Evolutionary conservation across 176 grass and related monocot genomes (phyloP), one percentile per base, ranked within the genome.

Genomic region (Oryza officinalis): DNA sequence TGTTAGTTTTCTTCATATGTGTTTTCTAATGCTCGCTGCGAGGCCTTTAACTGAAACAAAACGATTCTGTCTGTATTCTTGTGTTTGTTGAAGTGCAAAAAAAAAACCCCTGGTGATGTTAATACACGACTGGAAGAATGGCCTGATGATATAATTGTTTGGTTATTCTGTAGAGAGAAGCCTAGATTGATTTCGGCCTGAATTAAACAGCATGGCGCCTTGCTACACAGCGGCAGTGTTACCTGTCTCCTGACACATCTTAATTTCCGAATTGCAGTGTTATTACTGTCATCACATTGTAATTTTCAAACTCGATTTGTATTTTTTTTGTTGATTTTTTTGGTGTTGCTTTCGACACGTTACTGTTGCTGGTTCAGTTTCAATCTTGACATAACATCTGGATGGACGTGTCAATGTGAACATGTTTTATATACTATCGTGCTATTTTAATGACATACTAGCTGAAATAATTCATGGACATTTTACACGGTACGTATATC

Each of bases 201-300:
- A 84, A 84, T 84, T 84, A 84, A 84, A 84, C 82, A 76, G 72
- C 82, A 84, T 84, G 82, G 67, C 54, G 82, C 72, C 57, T 33
- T 0, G 23, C 9, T 76, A 68, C 31, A 1, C 63, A 27, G 73
- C 82, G 54, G 68, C 71, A 23, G 9, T 84, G 82, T 84, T 84
- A 84, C 82, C 82, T 84, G 82, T 84, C 82, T 84, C 82, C 72
- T 76, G 72, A 63, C 63, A 84, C 63, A 76, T 12, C 23, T 4
- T 26, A 13, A 70, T 27, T n/a, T 11, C 8, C 7, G 0, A 10
- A 23, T 2, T 23, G 2, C 40, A 10, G 40, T 10, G 8, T 41
- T 41, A 10, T 1, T 10, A 1, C 9, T 41, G 35, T 37, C 32
- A 32, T 32, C 37, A 40, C 37, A 41, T 10, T 41, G 8, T 41